These are phyloP conservation scores for Hymenoscyphus albidus DNA, from an alignment of 2,329 filamentous ascomycete species.

Conservation along the genomic window DNA sequence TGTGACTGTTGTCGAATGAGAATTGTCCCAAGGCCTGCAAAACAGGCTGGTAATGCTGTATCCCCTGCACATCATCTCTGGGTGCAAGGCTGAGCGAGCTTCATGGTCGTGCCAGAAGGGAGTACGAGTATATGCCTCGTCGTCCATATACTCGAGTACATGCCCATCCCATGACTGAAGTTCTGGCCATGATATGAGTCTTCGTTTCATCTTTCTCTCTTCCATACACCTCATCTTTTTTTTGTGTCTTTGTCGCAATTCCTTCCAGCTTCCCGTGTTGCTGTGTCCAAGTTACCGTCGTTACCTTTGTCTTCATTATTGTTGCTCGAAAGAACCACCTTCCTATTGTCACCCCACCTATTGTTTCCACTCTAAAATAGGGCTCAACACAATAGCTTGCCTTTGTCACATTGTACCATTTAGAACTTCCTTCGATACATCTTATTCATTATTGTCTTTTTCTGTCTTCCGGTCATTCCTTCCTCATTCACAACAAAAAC, in stretches of 20 bases:
- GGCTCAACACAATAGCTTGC: constrained; percentile 11
- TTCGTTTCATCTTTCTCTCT: constrained; percentile 25
- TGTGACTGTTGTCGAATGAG: constrained; percentile 32
- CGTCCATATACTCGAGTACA: neutral
- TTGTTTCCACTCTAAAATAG: constrained; percentile 11
- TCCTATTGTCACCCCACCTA: constrained; percentile 16
- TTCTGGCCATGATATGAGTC: constrained; percentile 24
- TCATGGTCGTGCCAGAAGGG: neutral
- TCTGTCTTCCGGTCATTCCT: constrained; percentile 11
- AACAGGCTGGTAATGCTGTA: neutral
- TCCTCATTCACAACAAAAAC: constrained; percentile 11
- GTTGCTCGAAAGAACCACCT: neutral
- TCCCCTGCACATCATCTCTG: neutral
- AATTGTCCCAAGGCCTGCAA: constrained; percentile 6
- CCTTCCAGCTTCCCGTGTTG: constrained; percentile 11
- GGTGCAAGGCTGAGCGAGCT: constrained; percentile 14
- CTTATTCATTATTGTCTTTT: constrained; percentile 4
- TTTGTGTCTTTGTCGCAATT: constrained; percentile 21
- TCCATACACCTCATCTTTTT: constrained; percentile 16
- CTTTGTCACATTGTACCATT: constrained; percentile 12
- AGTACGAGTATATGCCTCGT: constrained; percentile 10
- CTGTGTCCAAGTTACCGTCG: constrained; percentile 12
- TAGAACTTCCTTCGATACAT: neutral
- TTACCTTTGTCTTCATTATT: constrained; percentile 13
- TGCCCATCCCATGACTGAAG: constrained; percentile 11